Conservation (phyloP, 148 eudicot genomes). For the Arctostaphylos glauca region DNA sequence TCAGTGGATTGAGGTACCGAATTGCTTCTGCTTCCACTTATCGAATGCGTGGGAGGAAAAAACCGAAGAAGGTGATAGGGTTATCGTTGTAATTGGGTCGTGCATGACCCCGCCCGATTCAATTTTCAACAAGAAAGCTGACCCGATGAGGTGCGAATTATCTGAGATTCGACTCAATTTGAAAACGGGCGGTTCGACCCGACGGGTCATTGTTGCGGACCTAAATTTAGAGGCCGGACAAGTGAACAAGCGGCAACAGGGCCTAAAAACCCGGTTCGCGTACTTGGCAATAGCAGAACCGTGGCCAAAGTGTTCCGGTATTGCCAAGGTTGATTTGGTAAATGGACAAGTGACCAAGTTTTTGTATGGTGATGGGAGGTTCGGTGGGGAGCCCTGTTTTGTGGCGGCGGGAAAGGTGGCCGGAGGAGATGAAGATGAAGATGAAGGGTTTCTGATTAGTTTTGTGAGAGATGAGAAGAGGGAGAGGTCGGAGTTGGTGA, state of each 20-base stretch:
- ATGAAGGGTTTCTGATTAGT: slow-evolving; percentile 24
- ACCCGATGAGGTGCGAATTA: slow-evolving; percentile 27
- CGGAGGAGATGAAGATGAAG: slow-evolving; percentile 37
- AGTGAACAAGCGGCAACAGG: slow-evolving; percentile 35
- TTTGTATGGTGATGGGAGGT: slow-evolving; percentile 38
- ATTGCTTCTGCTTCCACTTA: slow-evolving; percentile 57
- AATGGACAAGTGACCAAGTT: slow-evolving; percentile 39
- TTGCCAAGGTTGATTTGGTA: slow-evolving; percentile 52
- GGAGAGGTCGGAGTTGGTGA: slow-evolving; percentile 44
- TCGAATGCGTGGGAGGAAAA: slow-evolving; percentile 64
- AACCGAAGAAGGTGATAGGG: slow-evolving; percentile 21
- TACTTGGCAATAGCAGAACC: slow-evolving; percentile 62
- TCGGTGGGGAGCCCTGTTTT: slow-evolving; percentile 61
- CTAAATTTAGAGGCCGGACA: slow-evolving; percentile 56
- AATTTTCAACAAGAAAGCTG: slow-evolving; percentile 30
- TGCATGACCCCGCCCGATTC: slow-evolving; percentile 60
- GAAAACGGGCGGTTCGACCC: slow-evolving; percentile 37
- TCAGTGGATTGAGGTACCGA: slow-evolving; percentile 45
- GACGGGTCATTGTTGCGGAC: slow-evolving; percentile 33
- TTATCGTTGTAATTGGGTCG: slow-evolving; percentile 45
- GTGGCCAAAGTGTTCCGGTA: slow-evolving; percentile 58
- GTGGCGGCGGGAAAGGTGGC: slow-evolving; percentile 4
- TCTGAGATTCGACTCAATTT: slow-evolving; percentile 43
- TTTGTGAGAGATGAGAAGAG: slow-evolving; percentile 44
- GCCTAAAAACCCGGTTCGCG: slow-evolving; percentile 35